Evolutionary conservation across 2,329 filamentous ascomycete genomes (phyloP).

Genomic region (Cercospora sojina): DNA sequence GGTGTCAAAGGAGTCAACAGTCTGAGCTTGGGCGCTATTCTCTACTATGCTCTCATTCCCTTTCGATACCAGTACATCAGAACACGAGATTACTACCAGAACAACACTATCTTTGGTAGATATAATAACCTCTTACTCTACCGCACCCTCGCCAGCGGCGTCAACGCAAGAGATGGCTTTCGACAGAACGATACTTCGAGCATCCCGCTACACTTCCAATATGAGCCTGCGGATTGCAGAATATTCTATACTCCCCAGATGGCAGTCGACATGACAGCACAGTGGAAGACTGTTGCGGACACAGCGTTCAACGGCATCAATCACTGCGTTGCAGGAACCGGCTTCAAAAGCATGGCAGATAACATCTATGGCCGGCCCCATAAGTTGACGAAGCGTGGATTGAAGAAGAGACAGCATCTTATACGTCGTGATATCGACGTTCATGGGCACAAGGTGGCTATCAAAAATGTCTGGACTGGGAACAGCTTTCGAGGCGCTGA

Average conservation of each 20-base stretch:
- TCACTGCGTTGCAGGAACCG: slow-evolving; percentile 35
- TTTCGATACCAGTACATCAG: slow-evolving; percentile 31
- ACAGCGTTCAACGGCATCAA: slow-evolving; percentile 35
- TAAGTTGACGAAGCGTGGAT: neutral
- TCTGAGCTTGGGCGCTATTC: slow-evolving; percentile 28
- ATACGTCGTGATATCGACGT: slow-evolving; percentile 28
- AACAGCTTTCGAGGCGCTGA: slow-evolving; percentile 25
- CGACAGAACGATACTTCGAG: slow-evolving; percentile 39
- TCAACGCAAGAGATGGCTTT: slow-evolving; percentile 38
- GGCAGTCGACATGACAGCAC: slow-evolving; percentile 47
- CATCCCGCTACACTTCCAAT: slow-evolving; percentile 51
- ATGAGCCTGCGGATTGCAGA: slow-evolving; percentile 52
- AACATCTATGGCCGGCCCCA: slow-evolving; percentile 16
- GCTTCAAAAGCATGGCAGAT: neutral
- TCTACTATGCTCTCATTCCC: slow-evolving; percentile 22
- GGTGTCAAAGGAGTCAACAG: slow-evolving; percentile 47
- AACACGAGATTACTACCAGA: slow-evolving; percentile 29
- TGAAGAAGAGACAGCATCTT: slow-evolving; percentile 18
- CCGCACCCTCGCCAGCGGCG: slow-evolving; percentile 26
- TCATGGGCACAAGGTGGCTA: slow-evolving; percentile 22
- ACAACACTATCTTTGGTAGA: slow-evolving; percentile 30
- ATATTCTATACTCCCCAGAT: slow-evolving; percentile 55
- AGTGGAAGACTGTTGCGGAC: slow-evolving; percentile 48
- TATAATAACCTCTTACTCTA: slow-evolving; percentile 33
- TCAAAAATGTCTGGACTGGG: slow-evolving; percentile 29